Conservation (phyloP, 306 rosid species). For the Psophocarpus tetragonolobus region DNA sequence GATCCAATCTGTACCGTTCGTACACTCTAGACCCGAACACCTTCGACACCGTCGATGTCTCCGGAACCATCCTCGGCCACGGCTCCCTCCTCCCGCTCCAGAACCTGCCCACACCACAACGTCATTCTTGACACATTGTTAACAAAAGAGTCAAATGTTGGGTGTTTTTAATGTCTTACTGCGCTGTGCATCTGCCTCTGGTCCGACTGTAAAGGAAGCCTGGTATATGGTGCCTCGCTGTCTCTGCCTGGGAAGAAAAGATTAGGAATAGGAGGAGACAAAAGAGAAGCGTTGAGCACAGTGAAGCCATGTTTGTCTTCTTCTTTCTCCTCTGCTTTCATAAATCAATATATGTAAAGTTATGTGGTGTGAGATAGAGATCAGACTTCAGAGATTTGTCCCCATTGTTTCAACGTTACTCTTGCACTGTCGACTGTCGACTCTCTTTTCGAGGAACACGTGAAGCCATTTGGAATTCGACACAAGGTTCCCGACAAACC, state of each 20-base stretch:
- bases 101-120: conserved; percentile 46
- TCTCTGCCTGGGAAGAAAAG: neutral
- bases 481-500: neutral
- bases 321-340: neutral
- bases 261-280: conserved; percentile 16
- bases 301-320: conserved; percentile 10
- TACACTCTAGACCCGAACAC: conserved; percentile 75
- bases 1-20: conserved; percentile 75
- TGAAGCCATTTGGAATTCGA: neutral
- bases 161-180: conserved; percentile 49
- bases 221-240: conserved; percentile 35
- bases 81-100: conserved; percentile 79
- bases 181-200: conserved; percentile 81
- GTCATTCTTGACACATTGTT: neutral
- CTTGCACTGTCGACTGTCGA: neutral
- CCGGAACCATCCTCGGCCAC: conserved; percentile 94
- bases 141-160: neutral
- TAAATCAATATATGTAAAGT: neutral
- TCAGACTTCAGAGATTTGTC: conserved; percentile 16
- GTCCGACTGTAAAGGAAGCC: conserved; percentile 70
- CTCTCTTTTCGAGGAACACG: conserved; percentile 37
- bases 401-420: conserved; percentile 27
- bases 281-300: conserved; percentile 11
- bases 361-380: neutral
- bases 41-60: conserved; percentile 70